Base-by-base conservation (phyloP, 208 protist species). In the Angomonas desouzai region DNA sequence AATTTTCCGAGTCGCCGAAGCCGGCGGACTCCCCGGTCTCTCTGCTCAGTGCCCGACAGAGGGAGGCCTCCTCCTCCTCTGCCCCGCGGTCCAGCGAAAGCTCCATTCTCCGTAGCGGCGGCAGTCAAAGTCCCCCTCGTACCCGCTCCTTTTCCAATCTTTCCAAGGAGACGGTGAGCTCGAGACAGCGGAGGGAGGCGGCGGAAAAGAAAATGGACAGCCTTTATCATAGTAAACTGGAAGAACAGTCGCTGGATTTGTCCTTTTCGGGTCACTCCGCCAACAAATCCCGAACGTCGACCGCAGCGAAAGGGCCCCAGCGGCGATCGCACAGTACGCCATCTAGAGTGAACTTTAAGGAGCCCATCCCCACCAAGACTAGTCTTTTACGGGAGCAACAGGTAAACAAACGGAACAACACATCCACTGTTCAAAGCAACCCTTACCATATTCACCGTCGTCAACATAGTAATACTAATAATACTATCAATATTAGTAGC, bases 111-210 rank as follows among this genome's bases (percentile, higher is more conserved):
- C 36, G 6, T 6, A 40, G 36, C 13, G 36, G 36, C 36, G 36
- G 36, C 13, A 40, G 36, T 40, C 36, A 13, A 40, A 40, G 36
- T 13, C 36, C 36, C 13, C 36, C 36, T 13, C 36, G 13, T 18
- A 4, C 45, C 18, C 45, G 20, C n/a, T 27, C 45, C 10, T 23
- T 51, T 4, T 51, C 45, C 16, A 6, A 59, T 9, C 34, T 59
- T 18, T 20, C 55, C 25, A 59, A 43, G 22, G 55, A 59, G 33
- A 59, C 55, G 29, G 34, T 45, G 18, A 59, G 55, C 55, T 59
- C 55, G 2, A 20, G 55, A 7, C 27, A 38, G 33, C 27, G 55
- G 4, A 30, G 30, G 29, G 29, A 38, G 55, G 28, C 55, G 29
- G 33, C 30, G 29, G 55, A 59, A 16, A 20, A 22, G 55, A 33